A percentile compares a stretch with the other conserved stretches of the same genome.
These are phyloP conservation scores for Botrytis cinerea DNA, from an alignment of 2,329 filamentous ascomycete species.

Conservation along the genomic window DNA sequence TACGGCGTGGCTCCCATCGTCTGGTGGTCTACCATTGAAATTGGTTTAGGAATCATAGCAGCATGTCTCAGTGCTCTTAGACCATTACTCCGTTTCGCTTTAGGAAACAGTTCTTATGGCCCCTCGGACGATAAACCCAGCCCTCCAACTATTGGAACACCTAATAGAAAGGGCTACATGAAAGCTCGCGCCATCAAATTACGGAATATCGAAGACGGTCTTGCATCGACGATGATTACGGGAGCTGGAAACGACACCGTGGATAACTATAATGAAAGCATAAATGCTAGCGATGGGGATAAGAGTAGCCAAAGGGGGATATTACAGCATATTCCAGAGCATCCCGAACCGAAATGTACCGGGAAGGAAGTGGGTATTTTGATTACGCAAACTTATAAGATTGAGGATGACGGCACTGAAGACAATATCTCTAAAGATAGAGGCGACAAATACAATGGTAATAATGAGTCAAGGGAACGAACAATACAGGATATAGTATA, in stretches of 20 bases:
- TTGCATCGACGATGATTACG: conserved; percentile 2
- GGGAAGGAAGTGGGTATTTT: conserved; percentile 3
- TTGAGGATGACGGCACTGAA: neutral
- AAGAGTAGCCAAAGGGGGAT: conserved; percentile 16
- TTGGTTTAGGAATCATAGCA: conserved; percentile 8
- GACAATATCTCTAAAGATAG: neutral
- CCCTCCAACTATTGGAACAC: neutral
- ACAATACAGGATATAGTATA: neutral
- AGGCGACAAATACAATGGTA: neutral
- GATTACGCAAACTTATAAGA: conserved; percentile 8
- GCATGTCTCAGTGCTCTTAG: neutral
- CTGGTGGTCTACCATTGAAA: conserved; percentile 18
- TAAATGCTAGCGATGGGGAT: conserved; percentile 5
- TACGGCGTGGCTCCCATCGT: conserved; percentile 17
- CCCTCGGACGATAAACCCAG: neutral
- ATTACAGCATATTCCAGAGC: neutral
- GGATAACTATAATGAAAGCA: neutral
- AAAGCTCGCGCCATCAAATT: conserved; percentile 9
- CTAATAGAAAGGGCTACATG: conserved; percentile 10
- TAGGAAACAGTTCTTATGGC: neutral
- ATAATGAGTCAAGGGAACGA: neutral
- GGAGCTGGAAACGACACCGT: neutral
- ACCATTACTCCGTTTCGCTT: neutral
- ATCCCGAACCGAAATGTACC: too few species aligned
- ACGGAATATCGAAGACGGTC: conserved; percentile 3